Evolutionary conservation across 164 flowering plant genomes (phyloP).

Genomic region (Vitis cinerea): DNA sequence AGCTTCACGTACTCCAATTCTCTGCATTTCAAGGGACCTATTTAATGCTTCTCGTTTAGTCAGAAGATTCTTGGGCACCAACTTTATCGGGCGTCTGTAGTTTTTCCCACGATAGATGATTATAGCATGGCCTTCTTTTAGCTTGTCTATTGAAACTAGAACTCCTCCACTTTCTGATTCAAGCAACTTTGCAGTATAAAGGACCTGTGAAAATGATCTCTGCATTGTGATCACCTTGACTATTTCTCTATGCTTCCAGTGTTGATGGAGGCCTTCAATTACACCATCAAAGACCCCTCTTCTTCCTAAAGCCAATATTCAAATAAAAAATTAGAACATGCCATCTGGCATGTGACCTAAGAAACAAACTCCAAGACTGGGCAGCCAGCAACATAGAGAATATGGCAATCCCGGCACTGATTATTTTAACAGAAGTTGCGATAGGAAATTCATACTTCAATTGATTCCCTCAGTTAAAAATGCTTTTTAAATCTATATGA

Average conservation of each 20-base stretch:
- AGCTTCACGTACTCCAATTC: conserved; percentile 72
- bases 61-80: conserved; percentile 46
- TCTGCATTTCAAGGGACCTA: conserved; percentile 79
- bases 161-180: conserved; percentile 83
- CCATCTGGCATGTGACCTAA: background rate
- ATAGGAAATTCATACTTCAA: too few relatives aligned
- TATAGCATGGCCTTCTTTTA: conserved; percentile 81
- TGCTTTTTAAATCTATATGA: too few relatives aligned
- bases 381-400: background rate
- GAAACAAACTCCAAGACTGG: background rate
- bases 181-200: conserved; percentile 58
- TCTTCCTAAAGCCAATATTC: conserved; percentile 54
- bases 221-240: conserved; percentile 87
- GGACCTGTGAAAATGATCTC: conserved; percentile 40
- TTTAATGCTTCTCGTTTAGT: conserved; percentile 65
- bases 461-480: too few relatives aligned
- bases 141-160: conserved; percentile 64
- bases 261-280: conserved; percentile 81
- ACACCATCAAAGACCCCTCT: conserved; percentile 94
- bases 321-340: background rate
- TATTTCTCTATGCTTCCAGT: conserved; percentile 95
- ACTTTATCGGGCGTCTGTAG: conserved; percentile 62
- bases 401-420: background rate
- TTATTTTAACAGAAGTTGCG: too few relatives aligned
- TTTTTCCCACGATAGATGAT: conserved; percentile 90